These are phyloP conservation scores for Cryphonectria japonica DNA, from an alignment of 2,329 filamentous ascomycete genomes.

Conservation along the genomic window DNA sequence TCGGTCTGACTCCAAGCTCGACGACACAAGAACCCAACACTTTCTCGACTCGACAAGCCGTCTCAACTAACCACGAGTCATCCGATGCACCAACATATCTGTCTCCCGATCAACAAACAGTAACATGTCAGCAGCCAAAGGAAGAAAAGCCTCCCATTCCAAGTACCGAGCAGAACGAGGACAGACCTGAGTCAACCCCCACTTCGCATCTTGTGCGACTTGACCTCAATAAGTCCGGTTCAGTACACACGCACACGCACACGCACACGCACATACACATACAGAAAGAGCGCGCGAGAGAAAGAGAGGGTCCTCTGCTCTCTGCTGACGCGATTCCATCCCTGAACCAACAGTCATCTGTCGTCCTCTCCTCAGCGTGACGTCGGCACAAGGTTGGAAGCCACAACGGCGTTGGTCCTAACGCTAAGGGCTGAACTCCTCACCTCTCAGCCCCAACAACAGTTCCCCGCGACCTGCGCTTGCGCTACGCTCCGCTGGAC, in stretches of 20 bases:
- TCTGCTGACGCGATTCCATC: background rate
- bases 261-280: too few relatives aligned
- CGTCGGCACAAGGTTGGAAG: slow-evolving; percentile 9
- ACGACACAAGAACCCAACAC: too few relatives aligned
- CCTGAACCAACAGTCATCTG: background rate
- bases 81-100: background rate
- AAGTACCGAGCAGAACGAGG: background rate
- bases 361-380: background rate
- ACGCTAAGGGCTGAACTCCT: background rate
- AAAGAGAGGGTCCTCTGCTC: background rate
- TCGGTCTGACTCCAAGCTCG: background rate
- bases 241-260: background rate
- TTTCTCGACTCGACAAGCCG: background rate
- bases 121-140: background rate
- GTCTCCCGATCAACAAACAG: background rate
- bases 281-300: too few relatives aligned
- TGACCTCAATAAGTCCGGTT: background rate
- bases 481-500: slow-evolving; percentile 2
- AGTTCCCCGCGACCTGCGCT: background rate
- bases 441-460: background rate
- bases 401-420: slow-evolving; percentile 17
- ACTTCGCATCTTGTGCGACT: background rate
- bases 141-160: background rate
- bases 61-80: background rate
- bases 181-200: background rate